Evolutionary conservation across 192 early-diverging fungal species (phyloP).

Genomic region (Backusella luteola): DNA sequence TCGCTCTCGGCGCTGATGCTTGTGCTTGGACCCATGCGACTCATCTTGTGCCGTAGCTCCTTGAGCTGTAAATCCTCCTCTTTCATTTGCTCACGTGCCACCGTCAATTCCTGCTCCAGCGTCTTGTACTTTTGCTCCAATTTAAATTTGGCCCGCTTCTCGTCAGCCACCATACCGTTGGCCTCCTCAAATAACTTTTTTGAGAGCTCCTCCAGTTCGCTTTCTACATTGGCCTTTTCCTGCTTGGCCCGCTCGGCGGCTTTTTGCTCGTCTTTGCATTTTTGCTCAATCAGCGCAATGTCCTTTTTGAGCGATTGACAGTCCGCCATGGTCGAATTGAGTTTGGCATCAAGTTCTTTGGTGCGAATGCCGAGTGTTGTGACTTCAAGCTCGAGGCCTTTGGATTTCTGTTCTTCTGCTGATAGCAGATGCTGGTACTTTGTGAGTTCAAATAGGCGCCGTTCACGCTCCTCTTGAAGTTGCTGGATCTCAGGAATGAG

Average conservation of each 20-base stretch:
- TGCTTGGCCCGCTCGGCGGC: conserved; percentile 80
- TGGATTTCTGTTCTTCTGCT: neutral
- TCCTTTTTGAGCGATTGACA: conserved; percentile 54
- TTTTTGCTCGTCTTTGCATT: conserved; percentile 78
- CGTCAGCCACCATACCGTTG: conserved; percentile 84
- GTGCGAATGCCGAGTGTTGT: neutral
- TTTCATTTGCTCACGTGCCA: conserved; percentile 59
- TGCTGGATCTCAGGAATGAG: conserved; percentile 20
- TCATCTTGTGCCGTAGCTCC: conserved; percentile 78
- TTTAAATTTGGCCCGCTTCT: conserved; percentile 59
- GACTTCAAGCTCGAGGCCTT: neutral
- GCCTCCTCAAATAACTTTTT: conserved; percentile 91
- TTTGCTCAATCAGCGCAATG: conserved; percentile 67
- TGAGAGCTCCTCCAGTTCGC: conserved; percentile 91
- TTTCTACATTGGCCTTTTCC: conserved; percentile 84
- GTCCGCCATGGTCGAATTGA: conserved; percentile 71
- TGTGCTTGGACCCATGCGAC: conserved; percentile 45
- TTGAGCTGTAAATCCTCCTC: conserved; percentile 80
- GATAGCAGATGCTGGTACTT: neutral
- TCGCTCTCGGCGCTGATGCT: neutral
- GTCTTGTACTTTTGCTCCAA: conserved; percentile 48
- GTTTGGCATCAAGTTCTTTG: conserved; percentile 52
- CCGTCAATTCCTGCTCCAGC: conserved; percentile 60
- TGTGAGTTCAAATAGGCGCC: conserved; percentile 15
- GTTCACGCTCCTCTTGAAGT: conserved; percentile 17